Evolutionary conservation across 75 land plant genomes (phyloP), one percentile per base, ranked within the genome.

Genomic region (Pinus tabuliformis): DNA sequence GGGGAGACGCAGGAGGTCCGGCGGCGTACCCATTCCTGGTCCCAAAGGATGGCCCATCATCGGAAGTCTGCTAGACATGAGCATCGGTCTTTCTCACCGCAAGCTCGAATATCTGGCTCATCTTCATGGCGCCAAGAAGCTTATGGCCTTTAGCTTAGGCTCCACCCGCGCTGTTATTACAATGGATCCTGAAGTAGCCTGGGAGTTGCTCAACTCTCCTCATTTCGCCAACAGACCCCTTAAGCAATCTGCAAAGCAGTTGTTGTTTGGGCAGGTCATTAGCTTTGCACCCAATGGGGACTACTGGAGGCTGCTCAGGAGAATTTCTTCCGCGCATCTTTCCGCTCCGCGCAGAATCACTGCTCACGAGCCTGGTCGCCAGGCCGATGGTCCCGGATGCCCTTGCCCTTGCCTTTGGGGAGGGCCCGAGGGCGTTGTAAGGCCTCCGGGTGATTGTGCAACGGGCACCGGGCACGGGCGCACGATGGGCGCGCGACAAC

Each of bases 241-340:
- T 30, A 93, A 93, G 80, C 81, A 87, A 33, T 88, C 89, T 8
- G 93, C 95, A 15, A 62, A 81, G 72, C 59, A 70, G 73, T 88
- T 93, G 22, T 81, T 93, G 81, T 91, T 93, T 59, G 76, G 93
- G 49, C 77, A 90, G 7, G 92, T 92, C 36, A 92, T 92, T 14
- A 91, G 93, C 21, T 91, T 91, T 56, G 89, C 94, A 0, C 91
- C 91, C 0, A 77, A 74, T 24, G 95, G 92, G 18, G 62, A 83
- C 3, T 88, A 92, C 80, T 92, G 95, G 95, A 77, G 89, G 30
- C 42, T 84, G 36, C 82, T 89, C 15, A 62, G 92, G 8, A 63
- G 91, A 28, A 88, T 93, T 56, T 91, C 93, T 1, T 76, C 95
- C 12, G 72, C 89, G 26, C 91, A 89, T 63, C 77, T 93, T 62